Base-by-base conservation (phyloP, 2,329 filamentous ascomycete genomes). In the Aspergillus awamori region DNA sequence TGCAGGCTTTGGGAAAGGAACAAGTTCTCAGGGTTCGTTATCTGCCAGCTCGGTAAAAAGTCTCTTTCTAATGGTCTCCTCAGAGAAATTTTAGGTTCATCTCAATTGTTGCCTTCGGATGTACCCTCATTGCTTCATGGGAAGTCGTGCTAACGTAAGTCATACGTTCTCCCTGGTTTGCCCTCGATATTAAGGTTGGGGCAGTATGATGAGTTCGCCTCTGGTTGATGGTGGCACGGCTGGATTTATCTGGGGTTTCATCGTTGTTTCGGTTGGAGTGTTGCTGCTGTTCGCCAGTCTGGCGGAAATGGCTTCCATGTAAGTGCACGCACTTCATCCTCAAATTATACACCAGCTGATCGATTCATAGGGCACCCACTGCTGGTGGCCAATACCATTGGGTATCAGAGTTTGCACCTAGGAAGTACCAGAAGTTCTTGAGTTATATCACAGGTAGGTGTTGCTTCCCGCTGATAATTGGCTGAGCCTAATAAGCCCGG, bases 321-420 rank as follows among this genome's bases (percentile, higher is more conserved):
- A 33, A 51, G 47, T 51, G 47, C 47, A 51, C 7, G 15, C 47
- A 15, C 15, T 15, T 20, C 5, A 51, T 5, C 26, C 8, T 33
- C 8, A 22, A 10, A 28, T 13, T 2, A 4, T 17, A 17, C 8
- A 30, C 7, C 28, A 20, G n/a, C 8, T 51, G 0, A 30, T 17
- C 17, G 2, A 10, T 51, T 20, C 5, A 33, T 17, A 75, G 70
- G 52, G 68, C 76, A 15, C 76, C 76, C 20, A 77, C 74, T 7
- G 74, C 74, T 3, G 76, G 72, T 59, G 76, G 73, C 39, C 76
- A 78, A 58, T 77, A 77, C 48, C 75, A 77, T 62, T 78, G 76
- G 76, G 74, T 74, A 38, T 74, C 72, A 57, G 74, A 77, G 63
- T 75, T 76, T 54, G 73, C 73, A 17, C 69, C 71, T 39, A 65